Evolutionary conservation across 306 rosid genomes (phyloP), one percentile per base, ranked within the genome.

Genomic region (Arachis stenosperma): DNA sequence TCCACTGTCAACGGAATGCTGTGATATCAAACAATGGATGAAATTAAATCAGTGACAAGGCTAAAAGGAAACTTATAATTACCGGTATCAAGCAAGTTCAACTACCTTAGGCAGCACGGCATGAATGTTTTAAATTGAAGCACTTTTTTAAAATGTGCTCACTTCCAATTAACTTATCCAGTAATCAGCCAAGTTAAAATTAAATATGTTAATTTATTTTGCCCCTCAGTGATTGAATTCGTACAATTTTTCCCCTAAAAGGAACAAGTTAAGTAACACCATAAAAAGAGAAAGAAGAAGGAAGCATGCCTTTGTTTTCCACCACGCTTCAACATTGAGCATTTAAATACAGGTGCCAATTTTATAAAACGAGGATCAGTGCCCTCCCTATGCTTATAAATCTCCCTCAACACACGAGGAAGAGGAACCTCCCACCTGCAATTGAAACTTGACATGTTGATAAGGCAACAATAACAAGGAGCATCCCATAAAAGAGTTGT

Each of bases 361-460:
- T 88, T 91, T 59, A 90, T 80, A 85, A 94, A 91, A 44, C 96
- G 96, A n/a, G 97, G 95, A 83, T 94, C 99, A 8, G 88, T 91
- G 73, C 82, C 84, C 78, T 87, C 95, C 59, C 61, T 71, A 39
- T 63, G 79, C 62, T 65, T 70, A 87, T 88, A 94, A 67, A 89
- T 81, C 50, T 54, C 82, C 78, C 79, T 84, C 83, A 88, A 30
- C 39, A 81, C 81, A 74, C 64, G 77, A 86, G 96, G 97, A 81
- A 82, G 85, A 77, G 96, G 97, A 81, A 94, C 88, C 78, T 94
- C 97, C 99, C 99, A 94, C 43, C 98, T 94, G 87, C 80, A 84
- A 77, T 81, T 81, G 50, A 69, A 52, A 52, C 13, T 52, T 52
- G 57, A 52, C 6, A 52, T 52, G 22, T 50, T 50, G 57, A 70